phyloP scores from a whole-genome alignment of 805 yeast genomes.

The Pichia membranifaciens region DNA sequence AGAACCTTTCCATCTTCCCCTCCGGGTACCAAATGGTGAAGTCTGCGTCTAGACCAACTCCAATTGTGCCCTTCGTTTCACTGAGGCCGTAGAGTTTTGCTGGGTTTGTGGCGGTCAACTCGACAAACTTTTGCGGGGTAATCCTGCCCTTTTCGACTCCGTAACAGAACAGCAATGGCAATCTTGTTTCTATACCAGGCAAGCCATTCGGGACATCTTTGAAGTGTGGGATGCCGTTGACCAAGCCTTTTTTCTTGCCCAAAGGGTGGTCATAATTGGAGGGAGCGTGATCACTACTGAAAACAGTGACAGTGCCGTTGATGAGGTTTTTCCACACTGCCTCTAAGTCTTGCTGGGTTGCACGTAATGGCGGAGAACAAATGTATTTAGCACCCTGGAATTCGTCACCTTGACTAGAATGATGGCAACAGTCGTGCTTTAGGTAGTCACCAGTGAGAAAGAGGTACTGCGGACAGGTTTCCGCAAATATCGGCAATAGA shows the following conservation, averaged over 20 bases:
- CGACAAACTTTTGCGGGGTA: conserved; percentile 38
- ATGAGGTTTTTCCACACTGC: conserved; percentile 40
- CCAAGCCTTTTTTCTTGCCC: conserved; percentile 38
- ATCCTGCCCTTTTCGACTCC: conserved; percentile 38
- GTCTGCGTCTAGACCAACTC: conserved; percentile 43
- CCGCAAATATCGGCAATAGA: conserved; percentile 38
- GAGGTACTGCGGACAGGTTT: conserved; percentile 45
- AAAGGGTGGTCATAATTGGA: conserved; percentile 35
- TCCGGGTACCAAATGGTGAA: conserved; percentile 42
- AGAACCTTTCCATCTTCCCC: conserved; percentile 22
- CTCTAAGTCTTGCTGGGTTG: conserved; percentile 32
- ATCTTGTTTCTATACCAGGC: conserved; percentile 42
- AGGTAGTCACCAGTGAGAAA: conserved; percentile 36
- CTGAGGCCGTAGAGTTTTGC: conserved; percentile 40
- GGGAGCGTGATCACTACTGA: conserved; percentile 42
- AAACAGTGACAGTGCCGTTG: conserved; percentile 41
- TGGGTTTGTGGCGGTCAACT: conserved; percentile 39
- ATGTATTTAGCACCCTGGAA: conserved; percentile 43
- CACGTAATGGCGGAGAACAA: conserved; percentile 44
- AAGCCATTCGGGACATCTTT: conserved; percentile 41
- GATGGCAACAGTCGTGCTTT: conserved; percentile 17
- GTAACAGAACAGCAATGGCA: conserved; percentile 36
- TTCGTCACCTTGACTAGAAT: conserved; percentile 26
- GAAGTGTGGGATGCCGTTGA: conserved; percentile 35
- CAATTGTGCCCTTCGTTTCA: conserved; percentile 36